A percentile compares a stretch with the other conserved stretches of the same genome.
These are phyloP conservation scores for Cucumis melo DNA, from an alignment of 306 rosid genomes.

Conservation along the genomic window DNA sequence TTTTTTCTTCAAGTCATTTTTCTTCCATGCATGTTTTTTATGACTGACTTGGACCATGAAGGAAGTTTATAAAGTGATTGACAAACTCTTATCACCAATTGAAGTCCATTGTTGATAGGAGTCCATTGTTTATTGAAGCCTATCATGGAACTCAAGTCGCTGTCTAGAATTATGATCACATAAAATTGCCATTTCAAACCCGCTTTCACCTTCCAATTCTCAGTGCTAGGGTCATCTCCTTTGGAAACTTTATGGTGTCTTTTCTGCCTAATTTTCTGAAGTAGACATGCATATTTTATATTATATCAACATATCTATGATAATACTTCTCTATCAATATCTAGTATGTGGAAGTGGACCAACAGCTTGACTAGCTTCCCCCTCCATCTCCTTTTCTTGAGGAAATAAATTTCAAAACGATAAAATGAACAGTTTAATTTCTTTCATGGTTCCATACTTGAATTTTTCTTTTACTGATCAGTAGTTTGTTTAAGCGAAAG, in stretches of 20 bases:
- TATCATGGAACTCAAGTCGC: no score
- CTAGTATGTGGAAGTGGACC: not conserved
- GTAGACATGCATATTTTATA: not conserved
- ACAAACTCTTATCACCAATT: no score
- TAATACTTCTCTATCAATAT: not conserved
- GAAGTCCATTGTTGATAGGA: no score
- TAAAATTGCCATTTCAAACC: no score
- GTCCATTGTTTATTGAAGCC: no score
- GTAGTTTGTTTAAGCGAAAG: not conserved
- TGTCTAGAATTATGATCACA: no score
- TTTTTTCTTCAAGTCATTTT: no score
- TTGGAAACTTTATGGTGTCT: not conserved
- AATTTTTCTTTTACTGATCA: not conserved
- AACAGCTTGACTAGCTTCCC: not conserved
- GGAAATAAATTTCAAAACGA: not conserved
- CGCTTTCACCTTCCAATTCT: no score
- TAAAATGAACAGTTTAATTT: not conserved
- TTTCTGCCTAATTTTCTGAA: not conserved
- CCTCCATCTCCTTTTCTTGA: not conserved
- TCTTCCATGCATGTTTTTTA: no score
- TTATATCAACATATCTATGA: not conserved
- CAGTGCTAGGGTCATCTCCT: no score
- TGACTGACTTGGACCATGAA: no score
- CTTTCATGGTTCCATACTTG: not conserved
- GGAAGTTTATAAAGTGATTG: no score